A percentile compares a stretch with the other conserved stretches of the same genome.
phyloP scores from a whole-genome alignment of 169 alveolate genomes.

The Babesia caballi region DNA sequence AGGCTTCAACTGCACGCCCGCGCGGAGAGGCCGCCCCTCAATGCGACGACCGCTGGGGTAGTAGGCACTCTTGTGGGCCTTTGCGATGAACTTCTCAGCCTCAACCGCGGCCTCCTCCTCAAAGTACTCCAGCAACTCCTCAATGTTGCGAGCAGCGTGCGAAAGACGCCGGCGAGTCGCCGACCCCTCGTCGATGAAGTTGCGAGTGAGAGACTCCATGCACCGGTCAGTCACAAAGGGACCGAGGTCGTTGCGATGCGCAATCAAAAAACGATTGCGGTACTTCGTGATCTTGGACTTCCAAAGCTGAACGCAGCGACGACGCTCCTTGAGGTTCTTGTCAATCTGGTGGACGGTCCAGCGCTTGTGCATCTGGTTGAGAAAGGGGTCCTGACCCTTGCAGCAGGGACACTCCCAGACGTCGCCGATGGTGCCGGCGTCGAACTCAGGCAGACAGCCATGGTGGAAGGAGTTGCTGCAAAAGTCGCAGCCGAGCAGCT shows the following conservation, averaged over 20 bases:
- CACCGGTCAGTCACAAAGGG: conserved; percentile 80
- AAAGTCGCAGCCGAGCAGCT: conserved; percentile 86
- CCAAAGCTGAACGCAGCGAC: conserved; percentile 75
- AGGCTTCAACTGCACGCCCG: conserved; percentile 83
- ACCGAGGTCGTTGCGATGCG: conserved; percentile 76
- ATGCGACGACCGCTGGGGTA: conserved; percentile 77
- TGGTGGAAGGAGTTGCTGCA: conserved; percentile 88
- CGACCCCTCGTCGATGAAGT: conserved; percentile 50
- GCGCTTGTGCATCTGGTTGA: conserved; percentile 84
- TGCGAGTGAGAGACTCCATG: conserved; percentile 70
- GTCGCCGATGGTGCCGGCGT: conserved; percentile 81
- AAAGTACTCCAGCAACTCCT: conserved; percentile 63
- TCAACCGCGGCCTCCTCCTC: conserved; percentile 74
- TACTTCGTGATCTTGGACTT: conserved; percentile 74
- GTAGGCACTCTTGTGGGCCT: conserved; percentile 68
- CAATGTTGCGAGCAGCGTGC: conserved; percentile 53
- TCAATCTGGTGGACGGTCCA: conserved; percentile 84
- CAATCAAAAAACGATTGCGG: conserved; percentile 78
- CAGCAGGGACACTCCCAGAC: conserved; percentile 90
- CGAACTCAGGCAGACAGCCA: conserved; percentile 81
- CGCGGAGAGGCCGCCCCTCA: conserved; percentile 75
- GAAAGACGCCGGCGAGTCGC: conserved; percentile 29
- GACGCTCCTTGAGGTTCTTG: conserved; percentile 78
- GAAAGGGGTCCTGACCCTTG: conserved; percentile 85
- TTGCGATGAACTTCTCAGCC: conserved; percentile 71